A percentile compares a stretch with the other conserved stretches of the same genome.
Evolutionary conservation across 176 grass and related monocot genomes (phyloP).

Genomic region (Tillandsia fasciculata): DNA sequence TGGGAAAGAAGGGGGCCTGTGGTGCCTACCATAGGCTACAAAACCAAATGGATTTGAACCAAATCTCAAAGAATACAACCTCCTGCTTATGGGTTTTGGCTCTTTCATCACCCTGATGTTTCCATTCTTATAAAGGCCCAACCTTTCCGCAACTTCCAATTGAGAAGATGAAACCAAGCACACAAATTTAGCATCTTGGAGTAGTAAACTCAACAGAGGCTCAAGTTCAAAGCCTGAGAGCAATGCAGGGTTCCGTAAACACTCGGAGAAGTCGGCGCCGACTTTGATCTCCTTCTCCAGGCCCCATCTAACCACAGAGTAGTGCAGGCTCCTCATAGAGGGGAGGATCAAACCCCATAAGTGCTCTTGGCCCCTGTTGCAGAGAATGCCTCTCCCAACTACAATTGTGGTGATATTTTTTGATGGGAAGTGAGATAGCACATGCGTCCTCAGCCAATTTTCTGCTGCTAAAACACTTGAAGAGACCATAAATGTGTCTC

Average conservation of each 20-base stretch:
- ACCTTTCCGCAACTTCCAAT: slow-evolving; percentile 4
- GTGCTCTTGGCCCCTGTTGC: slow-evolving; percentile 14
- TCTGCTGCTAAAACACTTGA: slow-evolving; percentile 32
- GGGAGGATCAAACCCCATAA: slow-evolving; percentile 1
- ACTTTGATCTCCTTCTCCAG: slow-evolving; percentile 29
- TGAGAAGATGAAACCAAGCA: not conserved
- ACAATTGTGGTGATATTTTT: slow-evolving; percentile 25
- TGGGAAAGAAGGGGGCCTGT: slow-evolving; percentile 1
- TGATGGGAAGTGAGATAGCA: slow-evolving; percentile 24
- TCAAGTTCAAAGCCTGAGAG: not conserved
- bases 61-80: slow-evolving; percentile 3
- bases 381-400: slow-evolving; percentile 17
- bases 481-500: slow-evolving; percentile 21
- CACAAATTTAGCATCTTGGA: not conserved
- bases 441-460: slow-evolving; percentile 33
- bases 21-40: slow-evolving; percentile 17
- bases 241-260: not conserved
- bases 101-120: not conserved
- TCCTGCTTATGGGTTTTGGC: not conserved
- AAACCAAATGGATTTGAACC: not conserved
- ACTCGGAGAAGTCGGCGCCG: slow-evolving; percentile 2
- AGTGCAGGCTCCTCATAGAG: slow-evolving; percentile 28
- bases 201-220: not conserved
- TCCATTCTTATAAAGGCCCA: not conserved
- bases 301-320: slow-evolving; percentile 32